Conservation (phyloP, 2,329 filamentous ascomycete species). For the Trichophyton mentagrophytes region DNA sequence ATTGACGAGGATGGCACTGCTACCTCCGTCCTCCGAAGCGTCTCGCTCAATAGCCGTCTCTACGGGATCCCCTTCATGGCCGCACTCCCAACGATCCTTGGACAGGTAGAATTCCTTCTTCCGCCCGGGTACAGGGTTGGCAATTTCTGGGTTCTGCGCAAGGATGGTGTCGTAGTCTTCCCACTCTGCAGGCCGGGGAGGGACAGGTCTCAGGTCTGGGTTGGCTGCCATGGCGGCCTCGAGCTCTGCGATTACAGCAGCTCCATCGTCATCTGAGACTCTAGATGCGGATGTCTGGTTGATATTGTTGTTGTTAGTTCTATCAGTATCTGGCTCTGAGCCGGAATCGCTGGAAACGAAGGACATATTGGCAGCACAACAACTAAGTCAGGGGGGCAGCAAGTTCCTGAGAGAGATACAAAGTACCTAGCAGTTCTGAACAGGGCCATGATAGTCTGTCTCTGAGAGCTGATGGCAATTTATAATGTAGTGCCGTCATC, state of each 20-base stretch:
- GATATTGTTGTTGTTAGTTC: background rate
- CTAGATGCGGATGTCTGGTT: background rate
- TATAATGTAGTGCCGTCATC: background rate
- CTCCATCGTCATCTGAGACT: constrained; percentile 6
- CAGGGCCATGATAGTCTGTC: background rate
- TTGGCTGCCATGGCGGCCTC: constrained; percentile 13
- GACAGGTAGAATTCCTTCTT: constrained; percentile 10
- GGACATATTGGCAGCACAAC: background rate
- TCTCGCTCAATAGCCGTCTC: constrained; percentile 13
- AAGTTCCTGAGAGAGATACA: no score
- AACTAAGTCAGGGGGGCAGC: no score
- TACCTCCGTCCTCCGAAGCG: background rate
- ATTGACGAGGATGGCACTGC: constrained; percentile 6
- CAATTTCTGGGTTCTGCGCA: constrained; percentile 13
- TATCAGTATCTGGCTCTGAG: background rate
- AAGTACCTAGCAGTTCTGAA: background rate
- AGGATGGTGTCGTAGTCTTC: constrained; percentile 13
- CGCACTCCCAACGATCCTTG: constrained; percentile 14
- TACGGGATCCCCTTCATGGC: constrained; percentile 11
- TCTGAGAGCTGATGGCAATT: background rate
- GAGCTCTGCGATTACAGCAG: constrained; percentile 10
- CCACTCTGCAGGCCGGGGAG: constrained; percentile 10
- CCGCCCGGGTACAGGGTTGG: constrained; percentile 7
- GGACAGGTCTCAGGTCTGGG: constrained; percentile 9
- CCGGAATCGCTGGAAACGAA: background rate